Percentiles rank a stretch among this genome's conserved stretches.
phyloP scores from a whole-genome alignment of 306 rosid species.

The Trifolium pratense region DNA sequence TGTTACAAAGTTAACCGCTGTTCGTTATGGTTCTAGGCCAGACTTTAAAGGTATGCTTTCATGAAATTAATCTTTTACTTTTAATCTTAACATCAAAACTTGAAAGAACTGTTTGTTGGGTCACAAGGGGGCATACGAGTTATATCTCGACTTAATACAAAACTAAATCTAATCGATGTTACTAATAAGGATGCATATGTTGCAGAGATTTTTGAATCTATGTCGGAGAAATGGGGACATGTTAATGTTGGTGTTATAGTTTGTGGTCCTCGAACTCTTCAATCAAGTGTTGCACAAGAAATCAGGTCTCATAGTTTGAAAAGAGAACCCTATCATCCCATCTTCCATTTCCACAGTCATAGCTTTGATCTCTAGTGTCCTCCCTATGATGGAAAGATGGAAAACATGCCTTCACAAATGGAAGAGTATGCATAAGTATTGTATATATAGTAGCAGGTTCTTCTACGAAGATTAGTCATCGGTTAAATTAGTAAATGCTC shows the following conservation, averaged over 20 bases:
- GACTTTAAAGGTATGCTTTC: constrained; percentile 69
- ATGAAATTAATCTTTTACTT: background rate
- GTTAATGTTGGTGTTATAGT: constrained; percentile 82
- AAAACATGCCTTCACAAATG: constrained; percentile 8
- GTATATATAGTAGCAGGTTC: background rate
- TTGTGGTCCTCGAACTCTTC: constrained; percentile 90
- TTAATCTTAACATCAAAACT: no score
- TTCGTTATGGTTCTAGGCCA: constrained; percentile 75
- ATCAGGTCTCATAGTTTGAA: constrained; percentile 67
- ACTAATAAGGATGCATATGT: constrained; percentile 4
- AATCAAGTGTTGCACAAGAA: constrained; percentile 80
- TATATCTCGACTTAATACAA: background rate
- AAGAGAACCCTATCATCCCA: constrained; percentile 62
- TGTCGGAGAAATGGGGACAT: constrained; percentile 68
- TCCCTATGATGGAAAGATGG: constrained; percentile 11
- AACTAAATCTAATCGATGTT: background rate
- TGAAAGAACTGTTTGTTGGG: no score
- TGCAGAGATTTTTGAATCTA: constrained; percentile 69
- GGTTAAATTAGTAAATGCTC: background rate
- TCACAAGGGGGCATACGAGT: no score
- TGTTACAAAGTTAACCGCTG: constrained; percentile 43
- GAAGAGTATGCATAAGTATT: background rate
- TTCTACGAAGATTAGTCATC: background rate
- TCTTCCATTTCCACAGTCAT: constrained; percentile 90
- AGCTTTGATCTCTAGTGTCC: constrained; percentile 78